These are phyloP conservation scores for Vicia faba DNA, from an alignment of 306 rosid genomes.

Conservation along the genomic window DNA sequence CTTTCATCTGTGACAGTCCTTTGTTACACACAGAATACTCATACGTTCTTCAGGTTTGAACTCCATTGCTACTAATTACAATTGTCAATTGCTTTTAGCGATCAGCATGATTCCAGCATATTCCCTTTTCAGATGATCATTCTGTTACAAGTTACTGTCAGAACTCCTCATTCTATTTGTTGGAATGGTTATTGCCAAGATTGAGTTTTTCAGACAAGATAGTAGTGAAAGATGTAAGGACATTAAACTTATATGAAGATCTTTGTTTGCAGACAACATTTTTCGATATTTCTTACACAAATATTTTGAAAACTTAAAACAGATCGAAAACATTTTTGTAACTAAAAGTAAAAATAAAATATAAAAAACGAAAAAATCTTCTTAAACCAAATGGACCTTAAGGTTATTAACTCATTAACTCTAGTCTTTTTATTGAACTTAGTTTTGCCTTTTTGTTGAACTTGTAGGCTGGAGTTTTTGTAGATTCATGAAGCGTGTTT, in stretches of 20 bases:
- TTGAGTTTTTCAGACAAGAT: constrained; percentile 53
- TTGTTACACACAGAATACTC: constrained; percentile 79
- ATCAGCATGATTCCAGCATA: constrained; percentile 16
- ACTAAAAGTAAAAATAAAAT: background rate
- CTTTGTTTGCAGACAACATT: constrained; percentile 12
- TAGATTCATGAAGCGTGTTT: constrained; percentile 45
- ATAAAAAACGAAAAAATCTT: background rate
- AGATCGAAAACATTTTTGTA: background rate
- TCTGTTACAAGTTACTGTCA: constrained; percentile 40
- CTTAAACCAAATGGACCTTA: background rate
- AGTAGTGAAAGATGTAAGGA: constrained; percentile 73
- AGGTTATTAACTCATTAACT: constrained; percentile 26
- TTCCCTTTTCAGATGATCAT: constrained; percentile 56
- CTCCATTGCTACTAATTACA: constrained; percentile 18
- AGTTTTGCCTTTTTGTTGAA: constrained; percentile 21
- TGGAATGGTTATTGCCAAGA: constrained; percentile 84
- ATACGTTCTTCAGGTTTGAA: constrained; percentile 70
- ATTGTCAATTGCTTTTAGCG: constrained; percentile 30
- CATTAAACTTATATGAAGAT: constrained; percentile 7
- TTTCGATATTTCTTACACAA: background rate
- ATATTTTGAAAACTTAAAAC: background rate
- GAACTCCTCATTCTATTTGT: constrained; percentile 47
- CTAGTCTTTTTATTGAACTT: constrained; percentile 13
- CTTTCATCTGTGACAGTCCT: constrained; percentile 58
- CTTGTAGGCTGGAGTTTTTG: constrained; percentile 61